Percentiles rank a stretch among this genome's conserved stretches.
Evolutionary conservation across 1,284 basidiomycete species (phyloP).

Genomic region (Sphagnurus paluster): DNA sequence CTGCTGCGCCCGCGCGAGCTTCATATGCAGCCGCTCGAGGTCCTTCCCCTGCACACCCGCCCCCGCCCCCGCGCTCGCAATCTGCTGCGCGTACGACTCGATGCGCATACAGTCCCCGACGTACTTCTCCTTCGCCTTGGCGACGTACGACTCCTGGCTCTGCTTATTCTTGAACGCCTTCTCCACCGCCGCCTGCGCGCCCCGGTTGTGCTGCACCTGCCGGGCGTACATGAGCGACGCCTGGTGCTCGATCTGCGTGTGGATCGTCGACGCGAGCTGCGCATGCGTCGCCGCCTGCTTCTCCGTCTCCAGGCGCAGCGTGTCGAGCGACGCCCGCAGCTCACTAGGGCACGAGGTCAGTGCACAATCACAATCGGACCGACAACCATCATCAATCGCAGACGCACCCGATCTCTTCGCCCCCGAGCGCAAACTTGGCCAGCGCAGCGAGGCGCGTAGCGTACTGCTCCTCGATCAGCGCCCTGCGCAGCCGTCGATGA

Average conservation of each 20-base stretch:
- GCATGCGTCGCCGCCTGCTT: conserved; percentile 72
- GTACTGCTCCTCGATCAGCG: conserved; percentile 92
- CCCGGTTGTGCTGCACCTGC: conserved; percentile 72
- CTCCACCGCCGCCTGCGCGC: conserved; percentile 73
- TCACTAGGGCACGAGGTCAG: conserved; percentile 50
- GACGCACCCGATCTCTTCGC: conserved; percentile 86
- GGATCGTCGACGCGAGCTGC: conserved; percentile 72
- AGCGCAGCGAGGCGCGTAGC: conserved; percentile 83
- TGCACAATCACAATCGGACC: conserved; percentile 2
- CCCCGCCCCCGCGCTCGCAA: no score
- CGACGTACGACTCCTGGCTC: conserved; percentile 80
- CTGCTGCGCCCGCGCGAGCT: conserved; percentile 85
- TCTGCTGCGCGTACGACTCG: conserved; percentile 92
- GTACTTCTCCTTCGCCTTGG: conserved; percentile 91
- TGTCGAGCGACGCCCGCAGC: conserved; percentile 75
- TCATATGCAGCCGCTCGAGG: conserved; percentile 83
- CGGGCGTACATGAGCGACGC: conserved; percentile 64
- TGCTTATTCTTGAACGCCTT: conserved; percentile 87
- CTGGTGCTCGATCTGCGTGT: conserved; percentile 73
- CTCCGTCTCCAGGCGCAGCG: conserved; percentile 81
- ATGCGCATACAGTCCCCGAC: conserved; percentile 91
- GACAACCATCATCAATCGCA: neutral
- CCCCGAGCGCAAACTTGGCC: conserved; percentile 77
- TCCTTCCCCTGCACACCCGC: conserved; percentile 94
- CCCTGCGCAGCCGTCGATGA: conserved; percentile 42